phyloP scores from a whole-genome alignment of 2,329 filamentous ascomycete genomes.

The Ustilaginoidea virens region DNA sequence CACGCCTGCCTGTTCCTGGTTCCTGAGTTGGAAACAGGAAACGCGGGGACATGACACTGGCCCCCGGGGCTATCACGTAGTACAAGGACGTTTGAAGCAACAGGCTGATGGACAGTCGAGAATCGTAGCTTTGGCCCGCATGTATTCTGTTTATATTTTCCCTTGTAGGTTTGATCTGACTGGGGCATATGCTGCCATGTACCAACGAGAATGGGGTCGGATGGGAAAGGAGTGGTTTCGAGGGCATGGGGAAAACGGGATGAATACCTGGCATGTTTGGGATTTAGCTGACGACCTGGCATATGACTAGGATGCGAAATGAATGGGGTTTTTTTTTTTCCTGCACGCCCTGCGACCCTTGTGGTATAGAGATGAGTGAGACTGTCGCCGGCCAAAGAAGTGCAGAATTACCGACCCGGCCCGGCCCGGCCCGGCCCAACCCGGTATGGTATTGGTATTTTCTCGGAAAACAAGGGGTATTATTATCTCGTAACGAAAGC shows the following conservation, averaged over 20 bases:
- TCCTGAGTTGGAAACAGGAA: conserved; percentile 2
- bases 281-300: neutral
- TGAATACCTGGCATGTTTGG: neutral
- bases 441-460: too few species aligned
- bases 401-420: too few species aligned
- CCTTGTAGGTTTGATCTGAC: too few species aligned
- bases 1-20: conserved; percentile 21
- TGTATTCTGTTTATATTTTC: neutral
- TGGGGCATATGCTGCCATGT: too few species aligned
- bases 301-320: neutral
- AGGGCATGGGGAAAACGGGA: neutral
- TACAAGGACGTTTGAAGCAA: neutral
- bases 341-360: neutral
- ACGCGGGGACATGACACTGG: neutral
- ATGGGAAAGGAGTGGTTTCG: neutral
- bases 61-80: neutral
- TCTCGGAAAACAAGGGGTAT: neutral
- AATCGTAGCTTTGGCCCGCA: too few species aligned
- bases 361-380: too few species aligned
- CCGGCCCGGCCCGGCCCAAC: too few species aligned
- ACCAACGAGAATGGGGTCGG: too few species aligned
- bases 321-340: neutral
- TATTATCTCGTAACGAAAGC: neutral
- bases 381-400: too few species aligned
- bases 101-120: too few species aligned